Evolutionary conservation across 2,329 filamentous ascomycete genomes (phyloP).

Genomic region (Cytospora schulzeri): DNA sequence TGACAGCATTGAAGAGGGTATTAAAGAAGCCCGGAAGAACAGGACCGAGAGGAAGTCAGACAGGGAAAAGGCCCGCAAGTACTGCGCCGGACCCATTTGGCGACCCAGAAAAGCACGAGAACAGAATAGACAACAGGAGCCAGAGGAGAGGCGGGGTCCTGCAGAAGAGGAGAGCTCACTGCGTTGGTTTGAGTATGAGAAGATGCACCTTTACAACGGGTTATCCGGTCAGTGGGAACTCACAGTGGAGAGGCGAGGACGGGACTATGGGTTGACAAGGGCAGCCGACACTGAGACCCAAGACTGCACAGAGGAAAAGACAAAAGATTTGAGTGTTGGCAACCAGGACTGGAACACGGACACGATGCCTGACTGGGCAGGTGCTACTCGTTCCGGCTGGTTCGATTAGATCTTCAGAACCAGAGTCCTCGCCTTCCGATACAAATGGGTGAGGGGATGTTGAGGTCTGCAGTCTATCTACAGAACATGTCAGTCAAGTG

Average conservation of each 20-base stretch:
- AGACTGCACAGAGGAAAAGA: not conserved
- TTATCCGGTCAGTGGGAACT: not conserved
- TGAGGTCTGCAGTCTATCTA: too few species aligned
- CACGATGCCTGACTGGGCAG: not conserved
- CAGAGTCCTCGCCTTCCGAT: not conserved
- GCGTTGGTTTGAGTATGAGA: not conserved
- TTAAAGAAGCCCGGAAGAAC: conserved; percentile 2
- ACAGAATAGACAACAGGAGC: not conserved
- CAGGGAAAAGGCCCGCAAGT: not conserved
- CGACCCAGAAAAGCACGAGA: not conserved
- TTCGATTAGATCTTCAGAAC: not conserved
- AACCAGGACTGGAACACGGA: not conserved
- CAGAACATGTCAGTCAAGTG: too few species aligned
- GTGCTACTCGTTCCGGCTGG: not conserved
- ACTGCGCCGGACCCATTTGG: not conserved
- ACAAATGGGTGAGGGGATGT: too few species aligned
- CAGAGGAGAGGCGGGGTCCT: not conserved
- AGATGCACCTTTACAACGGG: not conserved
- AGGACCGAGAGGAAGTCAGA: conserved; percentile 6
- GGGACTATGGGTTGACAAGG: not conserved
- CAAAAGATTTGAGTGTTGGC: not conserved
- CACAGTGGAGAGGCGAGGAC: not conserved
- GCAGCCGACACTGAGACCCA: not conserved
- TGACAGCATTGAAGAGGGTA: conserved; percentile 1
- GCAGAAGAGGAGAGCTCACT: not conserved